Percentiles rank a stretch among this genome's conserved stretches.
Conservation (phyloP, 257 asterid species). For the Solanum peruvianum region DNA sequence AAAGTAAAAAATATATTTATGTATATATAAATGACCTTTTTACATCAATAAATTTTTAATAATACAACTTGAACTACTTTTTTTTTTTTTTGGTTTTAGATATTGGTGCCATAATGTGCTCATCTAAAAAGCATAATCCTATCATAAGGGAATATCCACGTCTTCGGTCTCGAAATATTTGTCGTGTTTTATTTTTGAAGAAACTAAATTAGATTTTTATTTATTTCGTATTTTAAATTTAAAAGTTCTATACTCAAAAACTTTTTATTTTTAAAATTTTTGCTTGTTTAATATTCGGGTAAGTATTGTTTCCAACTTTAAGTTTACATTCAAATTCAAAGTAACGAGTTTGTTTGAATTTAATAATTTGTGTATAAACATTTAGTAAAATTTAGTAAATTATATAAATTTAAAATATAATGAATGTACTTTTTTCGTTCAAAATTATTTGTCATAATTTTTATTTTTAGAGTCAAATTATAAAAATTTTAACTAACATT, state of each 20-base stretch:
- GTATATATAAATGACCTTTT: not conserved
- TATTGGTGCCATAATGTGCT: conserved; percentile 3
- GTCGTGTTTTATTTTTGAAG: not conserved
- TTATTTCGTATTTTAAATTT: not conserved
- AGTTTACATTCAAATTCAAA: not conserved
- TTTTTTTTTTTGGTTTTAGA: too few relatives aligned
- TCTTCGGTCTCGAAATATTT: not conserved
- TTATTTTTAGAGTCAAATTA: too few relatives aligned
- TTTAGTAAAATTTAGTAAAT: not conserved
- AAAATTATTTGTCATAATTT: too few relatives aligned
- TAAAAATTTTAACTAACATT: too few relatives aligned
- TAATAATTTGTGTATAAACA: not conserved
- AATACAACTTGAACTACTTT: not conserved
- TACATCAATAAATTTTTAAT: not conserved
- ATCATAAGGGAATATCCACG: not conserved
- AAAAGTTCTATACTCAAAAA: not conserved
- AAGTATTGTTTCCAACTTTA: not conserved
- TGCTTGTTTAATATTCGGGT: not conserved
- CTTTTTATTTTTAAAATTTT: too few relatives aligned
- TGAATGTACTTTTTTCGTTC: too few relatives aligned
- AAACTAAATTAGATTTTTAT: not conserved
- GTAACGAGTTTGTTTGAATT: not conserved
- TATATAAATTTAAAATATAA: too few relatives aligned
- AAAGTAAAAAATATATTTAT: not conserved
- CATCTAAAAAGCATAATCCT: not conserved